phyloP scores from a whole-genome alignment of 495 filamentous ascomycete genomes.

The Bacidia rubella region DNA sequence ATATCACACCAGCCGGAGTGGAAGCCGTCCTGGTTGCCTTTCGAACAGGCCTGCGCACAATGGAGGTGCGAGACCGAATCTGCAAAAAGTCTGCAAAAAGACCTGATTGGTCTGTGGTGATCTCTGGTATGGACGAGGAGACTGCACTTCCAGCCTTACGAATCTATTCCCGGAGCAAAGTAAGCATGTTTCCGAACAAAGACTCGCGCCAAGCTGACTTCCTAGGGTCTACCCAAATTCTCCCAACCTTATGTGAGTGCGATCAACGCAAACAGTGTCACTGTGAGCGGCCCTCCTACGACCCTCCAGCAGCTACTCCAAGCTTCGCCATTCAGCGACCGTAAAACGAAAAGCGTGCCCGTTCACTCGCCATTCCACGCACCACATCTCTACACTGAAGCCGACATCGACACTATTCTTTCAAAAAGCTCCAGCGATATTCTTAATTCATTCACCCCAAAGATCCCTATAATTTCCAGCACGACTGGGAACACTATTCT shows the following conservation, averaged over 20 bases:
- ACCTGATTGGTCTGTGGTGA: neutral
- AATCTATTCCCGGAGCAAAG: neutral
- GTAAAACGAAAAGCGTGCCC: conserved; percentile 30
- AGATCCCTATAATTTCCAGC: neutral
- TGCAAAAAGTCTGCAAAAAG: neutral
- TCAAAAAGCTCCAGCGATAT: neutral
- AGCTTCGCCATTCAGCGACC: conserved; percentile 19
- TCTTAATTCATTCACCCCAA: neutral
- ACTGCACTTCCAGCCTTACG: neutral
- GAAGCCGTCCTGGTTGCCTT: conserved; percentile 63
- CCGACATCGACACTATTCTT: conserved; percentile 33
- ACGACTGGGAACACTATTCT: neutral
- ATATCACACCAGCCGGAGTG: conserved; percentile 53
- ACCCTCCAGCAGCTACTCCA: conserved; percentile 46
- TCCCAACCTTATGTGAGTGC: conserved; percentile 63
- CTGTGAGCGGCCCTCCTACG: conserved; percentile 65
- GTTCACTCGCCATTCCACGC: conserved; percentile 78
- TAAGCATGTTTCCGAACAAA: too few species aligned
- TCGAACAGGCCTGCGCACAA: conserved; percentile 17
- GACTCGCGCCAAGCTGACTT: too few species aligned
- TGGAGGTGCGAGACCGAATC: neutral
- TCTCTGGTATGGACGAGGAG: neutral
- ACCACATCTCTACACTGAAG: conserved; percentile 48
- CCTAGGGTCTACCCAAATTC: conserved; percentile 43
- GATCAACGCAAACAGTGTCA: conserved; percentile 51